phyloP scores from a whole-genome alignment of 441 rosid genomes.

The Viola pubescens region DNA sequence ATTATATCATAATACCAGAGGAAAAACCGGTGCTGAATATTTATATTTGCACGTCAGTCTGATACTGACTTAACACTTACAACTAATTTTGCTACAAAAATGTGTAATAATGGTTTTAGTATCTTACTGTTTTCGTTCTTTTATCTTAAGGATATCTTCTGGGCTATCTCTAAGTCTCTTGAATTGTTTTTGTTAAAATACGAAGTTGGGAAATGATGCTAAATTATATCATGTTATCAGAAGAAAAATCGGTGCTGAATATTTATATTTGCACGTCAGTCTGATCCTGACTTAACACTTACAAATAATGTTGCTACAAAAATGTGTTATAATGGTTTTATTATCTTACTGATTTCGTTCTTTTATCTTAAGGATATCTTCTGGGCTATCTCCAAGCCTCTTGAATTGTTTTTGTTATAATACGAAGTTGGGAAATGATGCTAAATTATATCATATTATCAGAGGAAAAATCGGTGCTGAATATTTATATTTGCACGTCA shows the following conservation, averaged over 20 bases:
- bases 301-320: not conserved
- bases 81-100: not conserved
- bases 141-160: not conserved
- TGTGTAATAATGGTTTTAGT: not conserved
- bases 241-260: conserved; percentile 10
- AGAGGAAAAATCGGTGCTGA: conserved; percentile 10
- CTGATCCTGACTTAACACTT: conserved; percentile 16
- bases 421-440: conserved; percentile 29
- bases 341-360: not conserved
- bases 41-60: conserved; percentile 52
- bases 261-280: conserved; percentile 19
- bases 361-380: too few relatives aligned
- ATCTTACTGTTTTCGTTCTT: too few relatives aligned
- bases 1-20: conserved; percentile 11
- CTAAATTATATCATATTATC: conserved; percentile 8
- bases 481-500: conserved; percentile 16
- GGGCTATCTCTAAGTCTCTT: not conserved
- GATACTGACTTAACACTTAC: conserved; percentile 22
- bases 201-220: conserved; percentile 29
- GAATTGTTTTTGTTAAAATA: not conserved
- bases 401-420: not conserved
- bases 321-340: not conserved
- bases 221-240: conserved; percentile 5
- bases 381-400: not conserved
- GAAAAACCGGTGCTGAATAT: conserved; percentile 35